A percentile compares a stretch with the other conserved stretches of the same genome.
Conservation (phyloP, 768 basidiomycete species). For the Leccinum sublutescens region DNA sequence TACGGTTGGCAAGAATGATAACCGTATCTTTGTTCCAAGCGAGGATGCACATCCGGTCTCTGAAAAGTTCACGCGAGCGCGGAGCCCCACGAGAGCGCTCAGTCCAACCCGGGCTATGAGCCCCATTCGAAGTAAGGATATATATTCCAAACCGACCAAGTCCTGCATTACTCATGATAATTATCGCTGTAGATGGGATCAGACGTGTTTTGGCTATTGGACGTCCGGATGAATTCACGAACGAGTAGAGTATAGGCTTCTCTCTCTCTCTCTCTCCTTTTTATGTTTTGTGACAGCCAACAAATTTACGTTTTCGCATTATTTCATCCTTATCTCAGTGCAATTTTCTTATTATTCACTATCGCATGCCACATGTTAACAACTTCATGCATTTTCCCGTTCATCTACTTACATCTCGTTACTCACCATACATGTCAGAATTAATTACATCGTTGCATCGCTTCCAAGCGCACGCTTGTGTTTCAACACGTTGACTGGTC, state of each 20-base stretch:
- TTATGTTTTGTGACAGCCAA: neutral
- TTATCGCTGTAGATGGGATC: slow-evolving; percentile 23
- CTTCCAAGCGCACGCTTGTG: neutral
- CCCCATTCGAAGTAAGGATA: slow-evolving; percentile 16
- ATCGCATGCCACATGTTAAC: neutral
- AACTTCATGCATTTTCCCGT: neutral
- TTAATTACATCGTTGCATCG: neutral
- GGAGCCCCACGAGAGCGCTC: slow-evolving; percentile 23
- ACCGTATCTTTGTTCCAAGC: neutral
- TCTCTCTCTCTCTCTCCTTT: neutral
- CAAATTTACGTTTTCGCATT: neutral
- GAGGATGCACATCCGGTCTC: neutral
- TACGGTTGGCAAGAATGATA: neutral
- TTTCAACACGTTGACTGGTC: neutral
- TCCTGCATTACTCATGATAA: slow-evolving; percentile 4
- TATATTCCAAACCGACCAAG: neutral
- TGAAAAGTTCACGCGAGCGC: slow-evolving; percentile 1
- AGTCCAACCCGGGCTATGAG: slow-evolving; percentile 36
- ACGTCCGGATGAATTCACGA: slow-evolving; percentile 5
- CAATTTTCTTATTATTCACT: neutral
- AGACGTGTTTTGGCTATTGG: slow-evolving; percentile 29
- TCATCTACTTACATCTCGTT: neutral
- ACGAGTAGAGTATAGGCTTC: slow-evolving; percentile 6
- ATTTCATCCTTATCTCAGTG: neutral
- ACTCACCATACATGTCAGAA: neutral